Percentiles rank a stretch among this genome's conserved stretches.
phyloP scores from a whole-genome alignment of 768 basidiomycete genomes.

The Butyriboletus loyo region DNA sequence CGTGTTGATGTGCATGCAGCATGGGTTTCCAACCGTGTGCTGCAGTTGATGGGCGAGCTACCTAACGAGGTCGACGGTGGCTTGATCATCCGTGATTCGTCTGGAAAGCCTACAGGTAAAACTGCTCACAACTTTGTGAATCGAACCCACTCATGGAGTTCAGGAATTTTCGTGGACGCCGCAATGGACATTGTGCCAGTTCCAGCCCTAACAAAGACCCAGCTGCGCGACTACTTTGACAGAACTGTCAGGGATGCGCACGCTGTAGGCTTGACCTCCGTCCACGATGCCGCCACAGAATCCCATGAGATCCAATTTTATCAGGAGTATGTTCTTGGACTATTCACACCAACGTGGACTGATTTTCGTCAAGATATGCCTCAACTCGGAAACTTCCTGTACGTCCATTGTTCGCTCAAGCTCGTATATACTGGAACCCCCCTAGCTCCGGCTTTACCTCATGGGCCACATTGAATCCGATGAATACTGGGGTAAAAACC shows the following conservation, averaged over 20 bases:
- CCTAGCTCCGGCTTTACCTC: slow-evolving; percentile 56
- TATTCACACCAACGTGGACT: neutral
- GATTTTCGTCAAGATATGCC: slow-evolving; percentile 52
- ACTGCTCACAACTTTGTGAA: neutral
- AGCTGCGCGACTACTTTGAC: slow-evolving; percentile 63
- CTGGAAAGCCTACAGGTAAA: slow-evolving; percentile 68
- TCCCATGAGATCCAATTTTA: slow-evolving; percentile 60
- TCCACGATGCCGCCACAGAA: slow-evolving; percentile 75
- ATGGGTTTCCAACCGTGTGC: slow-evolving; percentile 79
- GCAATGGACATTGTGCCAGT: slow-evolving; percentile 74
- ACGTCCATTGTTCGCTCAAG: slow-evolving; percentile 18
- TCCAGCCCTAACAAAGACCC: slow-evolving; percentile 56
- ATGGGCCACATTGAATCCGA: slow-evolving; percentile 55
- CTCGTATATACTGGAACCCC: neutral
- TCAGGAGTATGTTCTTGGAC: slow-evolving; percentile 44
- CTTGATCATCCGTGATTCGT: slow-evolving; percentile 57
- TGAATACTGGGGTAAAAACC: slow-evolving; percentile 62
- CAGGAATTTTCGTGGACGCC: slow-evolving; percentile 81
- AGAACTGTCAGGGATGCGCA: slow-evolving; percentile 65
- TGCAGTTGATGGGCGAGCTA: slow-evolving; percentile 60
- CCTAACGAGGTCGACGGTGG: slow-evolving; percentile 72
- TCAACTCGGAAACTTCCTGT: slow-evolving; percentile 68
- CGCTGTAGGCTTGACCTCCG: slow-evolving; percentile 75
- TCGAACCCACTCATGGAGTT: neutral
- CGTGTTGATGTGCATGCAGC: slow-evolving; percentile 83